Evolutionary conservation across 768 basidiomycete genomes (phyloP), one percentile per base, ranked within the genome.

Genomic region (Clathrus columnatus): DNA sequence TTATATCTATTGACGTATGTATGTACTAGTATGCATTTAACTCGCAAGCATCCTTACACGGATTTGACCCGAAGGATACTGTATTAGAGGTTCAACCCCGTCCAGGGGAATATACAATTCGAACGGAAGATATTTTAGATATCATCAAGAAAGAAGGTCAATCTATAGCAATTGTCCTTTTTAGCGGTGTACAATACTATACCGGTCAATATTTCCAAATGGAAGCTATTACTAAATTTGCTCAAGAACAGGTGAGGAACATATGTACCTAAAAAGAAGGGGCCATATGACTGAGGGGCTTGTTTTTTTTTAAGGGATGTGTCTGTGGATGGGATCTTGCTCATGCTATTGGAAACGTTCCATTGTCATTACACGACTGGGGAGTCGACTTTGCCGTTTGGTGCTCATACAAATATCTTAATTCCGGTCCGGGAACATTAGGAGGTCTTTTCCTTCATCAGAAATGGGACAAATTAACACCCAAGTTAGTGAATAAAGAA

Each of bases 371-470:
- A 60, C 91, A 95, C 67, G 87, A 92, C 57, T 99, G 96, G 95
- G 74, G 80, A 61, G 87, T 91, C 62, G 96, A 99, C 69, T 98
- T 97, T 67, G 96, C 95, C 2, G 94, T 94, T 30, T 98, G 95
- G 91, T 99, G 96, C 69, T 88, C 92, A 28, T 99, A 98, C 79
- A 98, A 90, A 72, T 99, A 97, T 68, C 79, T 97, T 57, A 98
- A 97, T 72, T 87, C 93, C 17, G 91, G 95, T 5, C 93, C 96
- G 10, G 95, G 95, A 20, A 91, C 87, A n/a, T 94, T 98, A 57
- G 96, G 82, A n/a, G 95, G 94, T 5, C 75, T 94, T 55, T 99
- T 84, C 64, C 74, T 95, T 8, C 91, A 96, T 65, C 81, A 86
- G 56, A 85, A 81, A 67, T 91, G 88, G 88, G 72, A 76, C 47